These are phyloP conservation scores for Penicillium dipodomyicola DNA, from an alignment of 495 filamentous ascomycete species.

Conservation along the genomic window DNA sequence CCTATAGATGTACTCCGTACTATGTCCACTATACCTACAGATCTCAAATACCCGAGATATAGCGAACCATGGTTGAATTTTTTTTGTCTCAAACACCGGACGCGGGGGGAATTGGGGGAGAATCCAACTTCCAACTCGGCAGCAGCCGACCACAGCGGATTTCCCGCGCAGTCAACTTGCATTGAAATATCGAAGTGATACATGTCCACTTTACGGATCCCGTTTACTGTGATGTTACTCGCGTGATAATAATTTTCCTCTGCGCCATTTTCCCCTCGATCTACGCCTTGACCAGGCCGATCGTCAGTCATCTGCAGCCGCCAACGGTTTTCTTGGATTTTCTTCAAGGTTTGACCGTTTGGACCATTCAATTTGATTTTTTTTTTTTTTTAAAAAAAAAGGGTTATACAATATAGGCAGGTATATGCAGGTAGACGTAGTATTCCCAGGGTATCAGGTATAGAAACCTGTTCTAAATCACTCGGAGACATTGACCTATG, in stretches of 20 bases:
- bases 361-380: background rate
- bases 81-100: background rate
- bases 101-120: constrained; percentile 14
- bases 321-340: constrained; percentile 18
- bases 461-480: background rate
- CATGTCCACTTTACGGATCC: constrained; percentile 3
- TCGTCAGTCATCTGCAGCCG: constrained; percentile 26
- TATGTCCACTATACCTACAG: too few relatives aligned
- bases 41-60: constrained; percentile 5
- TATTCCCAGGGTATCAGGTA: background rate
- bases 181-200: background rate
- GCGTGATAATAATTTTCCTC: constrained; percentile 3
- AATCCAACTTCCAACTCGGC: constrained; percentile 11
- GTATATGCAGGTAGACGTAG: background rate
- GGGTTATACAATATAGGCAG: background rate
- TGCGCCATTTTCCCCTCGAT: constrained; percentile 13
- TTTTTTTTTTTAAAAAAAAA: too few relatives aligned
- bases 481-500: background rate
- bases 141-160: constrained; percentile 16
- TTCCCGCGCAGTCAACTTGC: constrained; percentile 15
- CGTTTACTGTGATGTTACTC: background rate
- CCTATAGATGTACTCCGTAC: too few relatives aligned
- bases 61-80: constrained; percentile 21
- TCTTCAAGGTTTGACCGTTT: constrained; percentile 3
- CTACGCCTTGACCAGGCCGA: constrained; percentile 19